Evolutionary conservation across 805 yeast species (phyloP).

Genomic region (Saturnispora mendoncae): DNA sequence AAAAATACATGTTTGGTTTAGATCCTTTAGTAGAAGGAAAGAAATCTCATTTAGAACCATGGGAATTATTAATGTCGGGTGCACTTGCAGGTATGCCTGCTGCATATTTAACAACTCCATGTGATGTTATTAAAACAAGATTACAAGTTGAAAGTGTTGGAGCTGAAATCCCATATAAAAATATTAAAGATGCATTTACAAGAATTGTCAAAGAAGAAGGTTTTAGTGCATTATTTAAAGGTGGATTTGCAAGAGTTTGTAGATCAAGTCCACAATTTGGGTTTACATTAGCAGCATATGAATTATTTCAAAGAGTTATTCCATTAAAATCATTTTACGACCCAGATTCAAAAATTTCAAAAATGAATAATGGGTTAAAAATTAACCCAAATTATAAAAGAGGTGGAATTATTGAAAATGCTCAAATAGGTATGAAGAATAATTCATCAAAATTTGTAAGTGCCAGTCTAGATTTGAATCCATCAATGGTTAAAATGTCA

Average conservation of each 20-base stretch:
- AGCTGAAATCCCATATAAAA: slow-evolving; percentile 70
- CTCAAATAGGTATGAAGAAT: slow-evolving; percentile 24
- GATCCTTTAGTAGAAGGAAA: slow-evolving; percentile 59
- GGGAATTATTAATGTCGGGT: slow-evolving; percentile 82
- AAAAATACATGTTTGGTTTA: slow-evolving; percentile 69
- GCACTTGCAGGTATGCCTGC: slow-evolving; percentile 98
- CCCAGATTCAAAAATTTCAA: not conserved
- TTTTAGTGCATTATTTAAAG: slow-evolving; percentile 80
- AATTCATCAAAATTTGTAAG: slow-evolving; percentile 26
- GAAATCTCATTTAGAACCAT: slow-evolving; percentile 54
- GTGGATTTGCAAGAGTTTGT: slow-evolving; percentile 89
- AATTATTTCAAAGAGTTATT: slow-evolving; percentile 68
- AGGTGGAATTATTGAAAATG: slow-evolving; percentile 13
- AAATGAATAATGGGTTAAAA: slow-evolving; percentile 18
- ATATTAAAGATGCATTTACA: slow-evolving; percentile 67
- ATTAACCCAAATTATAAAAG: slow-evolving; percentile 21
- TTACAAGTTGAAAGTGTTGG: slow-evolving; percentile 73
- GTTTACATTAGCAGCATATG: slow-evolving; percentile 95
- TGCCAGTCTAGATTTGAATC: slow-evolving; percentile 24
- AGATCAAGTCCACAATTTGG: slow-evolving; percentile 98
- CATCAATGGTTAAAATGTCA: slow-evolving; percentile 18
- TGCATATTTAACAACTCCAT: slow-evolving; percentile 92
- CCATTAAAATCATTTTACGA: slow-evolving; percentile 46
- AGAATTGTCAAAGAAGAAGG: slow-evolving; percentile 80
- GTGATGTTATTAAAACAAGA: slow-evolving; percentile 93